Base-by-base conservation (phyloP, 2,329 filamentous ascomycete species). In the Fusarium sp. region DNA sequence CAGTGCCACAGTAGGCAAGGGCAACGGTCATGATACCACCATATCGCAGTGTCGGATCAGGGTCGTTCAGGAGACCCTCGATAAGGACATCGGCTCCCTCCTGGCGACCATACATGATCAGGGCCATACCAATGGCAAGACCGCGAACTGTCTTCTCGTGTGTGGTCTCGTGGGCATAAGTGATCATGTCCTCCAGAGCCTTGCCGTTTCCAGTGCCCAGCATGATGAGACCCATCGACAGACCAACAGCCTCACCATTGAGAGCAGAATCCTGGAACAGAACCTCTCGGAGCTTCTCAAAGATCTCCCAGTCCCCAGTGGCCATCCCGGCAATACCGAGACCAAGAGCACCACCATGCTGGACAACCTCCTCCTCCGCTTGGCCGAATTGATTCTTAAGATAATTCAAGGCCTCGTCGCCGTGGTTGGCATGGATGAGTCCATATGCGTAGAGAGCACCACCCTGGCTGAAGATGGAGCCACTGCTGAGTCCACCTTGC, bases 21-120 rank as follows among this genome's bases (percentile, higher is more conserved):
- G 96, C 96, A 62, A 99, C 93, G n/a, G 96, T 97, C 89, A 99
- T 93, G 79, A 99, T 97, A 83, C 96, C 96, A 78, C 96, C 96
- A 74, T 99, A 99, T 72, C 96, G 90, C 66, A 99, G 85, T 7
- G 93, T 95, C 72, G 96, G 93, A 77, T 99, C 95, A 1, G 96
- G 92, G 74, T 99, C 96, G 69, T 93, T 93, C 34, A 99, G 86
- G 2, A 99, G 89, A 51, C 93, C 93, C 77, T 97, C 95, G 71
- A 99, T 96, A 74, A 98, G 87, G 76, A 96, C 92, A 80, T 99
- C 96, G 11, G 96, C 96, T 69, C 91, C 91, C 80, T 99, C 96
- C 81, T 98, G 94, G 65, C 93, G 91, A 51, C 91, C 93, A 75
- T 96, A 99, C 95, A 98, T 98, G 83, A 99, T 97, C 64, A 99